Conservation (phyloP, 192 early-diverging fungal genomes). For the Backusella westeae region DNA sequence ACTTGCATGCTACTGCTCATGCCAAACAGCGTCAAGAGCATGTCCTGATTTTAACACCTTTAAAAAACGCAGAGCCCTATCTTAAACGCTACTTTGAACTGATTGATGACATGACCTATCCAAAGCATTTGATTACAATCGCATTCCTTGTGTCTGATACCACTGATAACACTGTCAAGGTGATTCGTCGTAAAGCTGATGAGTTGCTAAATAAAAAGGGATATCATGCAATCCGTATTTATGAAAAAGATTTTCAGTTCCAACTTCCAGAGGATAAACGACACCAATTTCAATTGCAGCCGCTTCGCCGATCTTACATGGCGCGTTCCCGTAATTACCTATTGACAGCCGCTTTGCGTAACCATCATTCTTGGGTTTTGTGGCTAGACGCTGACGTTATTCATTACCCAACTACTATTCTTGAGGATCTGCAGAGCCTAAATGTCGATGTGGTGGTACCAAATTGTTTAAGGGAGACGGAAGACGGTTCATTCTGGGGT, state of each 20-base stretch:
- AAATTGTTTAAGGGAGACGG: slow-evolving; percentile 42
- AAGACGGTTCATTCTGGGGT: slow-evolving; percentile 34
- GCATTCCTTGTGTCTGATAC: slow-evolving; percentile 60
- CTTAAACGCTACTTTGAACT: slow-evolving; percentile 54
- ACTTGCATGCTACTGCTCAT: slow-evolving; percentile 11
- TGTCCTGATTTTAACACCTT: slow-evolving; percentile 51
- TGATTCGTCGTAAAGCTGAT: slow-evolving; percentile 36
- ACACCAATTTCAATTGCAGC: slow-evolving; percentile 51
- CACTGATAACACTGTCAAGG: slow-evolving; percentile 47
- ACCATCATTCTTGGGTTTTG: slow-evolving; percentile 54
- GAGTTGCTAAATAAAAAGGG: not conserved
- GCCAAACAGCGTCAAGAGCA: slow-evolving; percentile 20
- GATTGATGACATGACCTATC: slow-evolving; percentile 47
- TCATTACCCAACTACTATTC: slow-evolving; percentile 51
- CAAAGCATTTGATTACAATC: slow-evolving; percentile 44
- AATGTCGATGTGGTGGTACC: slow-evolving; percentile 58
- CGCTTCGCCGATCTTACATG: slow-evolving; percentile 51
- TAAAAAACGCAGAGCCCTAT: slow-evolving; percentile 54
- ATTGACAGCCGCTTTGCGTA: slow-evolving; percentile 44
- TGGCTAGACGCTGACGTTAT: slow-evolving; percentile 61
- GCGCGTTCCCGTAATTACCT: slow-evolving; percentile 58
- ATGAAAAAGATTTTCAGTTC: slow-evolving; percentile 56
- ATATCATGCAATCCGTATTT: slow-evolving; percentile 48
- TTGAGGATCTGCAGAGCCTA: slow-evolving; percentile 51
- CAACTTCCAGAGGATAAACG: slow-evolving; percentile 45